Conservation (phyloP, 257 asterid species). For the Pogostemon cablin region DNA sequence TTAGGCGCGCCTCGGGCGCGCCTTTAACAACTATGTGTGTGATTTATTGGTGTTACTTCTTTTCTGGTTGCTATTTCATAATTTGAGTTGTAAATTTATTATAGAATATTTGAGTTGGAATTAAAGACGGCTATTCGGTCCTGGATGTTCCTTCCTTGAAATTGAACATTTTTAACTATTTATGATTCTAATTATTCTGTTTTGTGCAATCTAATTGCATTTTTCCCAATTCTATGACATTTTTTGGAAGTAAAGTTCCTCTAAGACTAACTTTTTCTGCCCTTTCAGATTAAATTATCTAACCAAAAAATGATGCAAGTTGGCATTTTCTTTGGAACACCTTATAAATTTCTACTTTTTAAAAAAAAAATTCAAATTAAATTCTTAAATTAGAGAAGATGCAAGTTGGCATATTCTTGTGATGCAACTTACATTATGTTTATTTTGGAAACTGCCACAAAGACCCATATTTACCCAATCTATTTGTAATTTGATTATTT, state of each 20-base stretch:
- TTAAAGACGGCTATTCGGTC: background rate
- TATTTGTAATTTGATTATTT: no score
- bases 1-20: no score
- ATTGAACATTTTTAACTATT: slow-evolving; percentile 8
- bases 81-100: slow-evolving; percentile 1
- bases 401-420: background rate
- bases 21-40: no score
- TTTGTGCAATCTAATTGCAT: background rate
- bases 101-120: slow-evolving; percentile 3
- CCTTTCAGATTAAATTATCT: background rate
- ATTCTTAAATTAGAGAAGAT: background rate
- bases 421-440: background rate
- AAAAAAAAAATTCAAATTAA: background rate
- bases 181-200: background rate
- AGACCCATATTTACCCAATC: no score
- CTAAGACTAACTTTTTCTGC: background rate
- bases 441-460: no score
- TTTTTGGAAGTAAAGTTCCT: background rate
- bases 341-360: background rate
- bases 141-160: slow-evolving; percentile 1
- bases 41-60: background rate
- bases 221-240: slow-evolving; percentile 1
- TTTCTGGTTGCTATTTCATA: slow-evolving; percentile 5
- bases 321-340: background rate
- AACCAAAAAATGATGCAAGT: slow-evolving; percentile 1